These are phyloP conservation scores for Lithohypha guttulata DNA, from an alignment of 2,329 filamentous ascomycete species.

Conservation along the genomic window DNA sequence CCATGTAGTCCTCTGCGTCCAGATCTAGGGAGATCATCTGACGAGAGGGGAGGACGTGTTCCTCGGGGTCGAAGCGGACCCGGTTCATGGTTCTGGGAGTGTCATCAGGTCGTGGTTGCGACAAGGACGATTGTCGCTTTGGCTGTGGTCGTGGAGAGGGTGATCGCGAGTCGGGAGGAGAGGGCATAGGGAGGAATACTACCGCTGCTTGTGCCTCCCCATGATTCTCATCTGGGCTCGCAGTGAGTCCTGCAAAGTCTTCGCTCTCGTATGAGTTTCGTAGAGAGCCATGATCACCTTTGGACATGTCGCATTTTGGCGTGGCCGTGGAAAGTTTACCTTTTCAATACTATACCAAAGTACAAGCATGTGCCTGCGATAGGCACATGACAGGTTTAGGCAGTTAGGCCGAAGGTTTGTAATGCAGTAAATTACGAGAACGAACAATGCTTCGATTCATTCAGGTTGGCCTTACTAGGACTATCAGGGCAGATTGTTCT, in stretches of 20 bases:
- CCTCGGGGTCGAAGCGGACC: constrained; percentile 55
- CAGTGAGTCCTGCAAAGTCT: constrained; percentile 28
- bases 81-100: constrained; percentile 56
- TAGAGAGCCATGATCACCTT: constrained; percentile 19
- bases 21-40: constrained; percentile 31
- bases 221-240: constrained; percentile 22
- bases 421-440: too few relatives aligned
- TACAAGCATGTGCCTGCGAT: too few relatives aligned
- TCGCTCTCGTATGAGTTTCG: constrained; percentile 23
- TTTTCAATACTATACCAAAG: too few relatives aligned
- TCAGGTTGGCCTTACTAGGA: too few relatives aligned
- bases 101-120: constrained; percentile 30
- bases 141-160: constrained; percentile 15
- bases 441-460: too few relatives aligned
- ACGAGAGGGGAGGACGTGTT: constrained; percentile 16
- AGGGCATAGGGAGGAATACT: constrained; percentile 19
- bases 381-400: too few relatives aligned
- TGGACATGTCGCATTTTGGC: constrained; percentile 18
- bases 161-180: constrained; percentile 10
- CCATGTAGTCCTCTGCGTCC: constrained; percentile 52
- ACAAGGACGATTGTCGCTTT: constrained; percentile 33
- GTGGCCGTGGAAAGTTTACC: too few relatives aligned
- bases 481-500: too few relatives aligned
- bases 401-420: too few relatives aligned
- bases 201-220: constrained; percentile 24